phyloP scores from a whole-genome alignment of 441 rosid species.

The Adansonia grandidieri region DNA sequence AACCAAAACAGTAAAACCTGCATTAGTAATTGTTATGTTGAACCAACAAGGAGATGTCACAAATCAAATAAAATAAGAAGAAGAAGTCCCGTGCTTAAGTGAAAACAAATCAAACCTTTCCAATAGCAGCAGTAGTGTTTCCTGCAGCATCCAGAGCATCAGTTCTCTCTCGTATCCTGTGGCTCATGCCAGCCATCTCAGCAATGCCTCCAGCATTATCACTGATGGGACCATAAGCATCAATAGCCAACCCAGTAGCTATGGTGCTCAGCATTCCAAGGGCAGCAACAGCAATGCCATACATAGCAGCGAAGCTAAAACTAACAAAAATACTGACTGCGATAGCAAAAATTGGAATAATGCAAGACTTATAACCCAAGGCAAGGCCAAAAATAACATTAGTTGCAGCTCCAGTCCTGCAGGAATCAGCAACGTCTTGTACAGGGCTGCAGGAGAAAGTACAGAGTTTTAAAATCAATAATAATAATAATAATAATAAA shows the following conservation, averaged over 20 bases:
- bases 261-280: slow-evolving; percentile 77
- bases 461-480: background rate
- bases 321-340: slow-evolving; percentile 69
- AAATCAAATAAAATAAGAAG: background rate
- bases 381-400: slow-evolving; percentile 37
- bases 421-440: slow-evolving; percentile 1
- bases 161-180: slow-evolving; percentile 3
- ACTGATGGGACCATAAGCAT: background rate
- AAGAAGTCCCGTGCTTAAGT: background rate
- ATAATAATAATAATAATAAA: background rate
- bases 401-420: background rate
- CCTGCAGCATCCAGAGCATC: slow-evolving; percentile 1
- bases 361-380: slow-evolving; percentile 68
- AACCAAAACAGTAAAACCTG: background rate
- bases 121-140: slow-evolving; percentile 45
- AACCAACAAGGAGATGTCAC: slow-evolving; percentile 9
- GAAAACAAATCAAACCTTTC: slow-evolving; percentile 47
- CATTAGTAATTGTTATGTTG: background rate
- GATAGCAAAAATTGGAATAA: slow-evolving; percentile 72
- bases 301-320: slow-evolving; percentile 76
- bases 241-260: slow-evolving; percentile 25
- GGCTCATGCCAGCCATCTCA: slow-evolving; percentile 6
- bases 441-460: slow-evolving; percentile 18
- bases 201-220: slow-evolving; percentile 5
- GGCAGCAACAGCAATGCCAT: slow-evolving; percentile 77